phyloP scores from a whole-genome alignment of 2,329 filamentous ascomycete genomes.

The Blumeriella jaapii region DNA sequence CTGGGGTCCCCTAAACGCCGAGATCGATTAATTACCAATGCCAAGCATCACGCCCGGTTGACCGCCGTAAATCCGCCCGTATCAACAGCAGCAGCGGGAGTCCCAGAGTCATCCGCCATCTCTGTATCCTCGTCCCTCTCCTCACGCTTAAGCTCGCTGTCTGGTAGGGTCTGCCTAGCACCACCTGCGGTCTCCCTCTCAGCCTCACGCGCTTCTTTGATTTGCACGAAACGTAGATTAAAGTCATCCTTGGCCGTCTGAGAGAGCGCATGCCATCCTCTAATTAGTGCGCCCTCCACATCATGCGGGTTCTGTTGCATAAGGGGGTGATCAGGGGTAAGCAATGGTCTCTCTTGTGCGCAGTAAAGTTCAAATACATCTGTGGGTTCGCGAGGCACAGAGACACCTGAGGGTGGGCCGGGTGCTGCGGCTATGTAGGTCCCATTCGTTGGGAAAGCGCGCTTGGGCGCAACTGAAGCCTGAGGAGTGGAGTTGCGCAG shows the following conservation, averaged over 20 bases:
- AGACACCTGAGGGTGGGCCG: conserved; percentile 5
- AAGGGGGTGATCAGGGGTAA: no score
- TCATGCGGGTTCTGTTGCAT: no score
- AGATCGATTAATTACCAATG: background rate
- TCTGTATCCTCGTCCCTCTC: conserved; percentile 25
- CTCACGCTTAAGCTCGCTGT: conserved; percentile 13
- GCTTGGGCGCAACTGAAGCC: conserved; percentile 16
- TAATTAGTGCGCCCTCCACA: conserved; percentile 21
- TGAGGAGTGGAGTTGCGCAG: conserved; percentile 22
- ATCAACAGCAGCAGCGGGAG: conserved; percentile 8
- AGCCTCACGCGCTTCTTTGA: conserved; percentile 20
- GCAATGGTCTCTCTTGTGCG: conserved; percentile 20
- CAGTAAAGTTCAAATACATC: conserved; percentile 25
- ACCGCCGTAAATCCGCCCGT: conserved; percentile 25
- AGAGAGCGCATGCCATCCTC: conserved; percentile 21
- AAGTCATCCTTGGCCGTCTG: conserved; percentile 15
- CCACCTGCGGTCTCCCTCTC: conserved; percentile 14
- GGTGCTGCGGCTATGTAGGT: conserved; percentile 5
- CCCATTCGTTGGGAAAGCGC: conserved; percentile 28
- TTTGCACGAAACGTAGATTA: conserved; percentile 20
- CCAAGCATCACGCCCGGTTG: conserved; percentile 11
- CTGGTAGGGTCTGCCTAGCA: conserved; percentile 13
- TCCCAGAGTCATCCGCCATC: conserved; percentile 24
- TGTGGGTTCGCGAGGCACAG: conserved; percentile 12
- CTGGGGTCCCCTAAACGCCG: no score